Evolutionary conservation across 2,329 filamentous ascomycete genomes (phyloP).

Genomic region (Lachnellula suecica): DNA sequence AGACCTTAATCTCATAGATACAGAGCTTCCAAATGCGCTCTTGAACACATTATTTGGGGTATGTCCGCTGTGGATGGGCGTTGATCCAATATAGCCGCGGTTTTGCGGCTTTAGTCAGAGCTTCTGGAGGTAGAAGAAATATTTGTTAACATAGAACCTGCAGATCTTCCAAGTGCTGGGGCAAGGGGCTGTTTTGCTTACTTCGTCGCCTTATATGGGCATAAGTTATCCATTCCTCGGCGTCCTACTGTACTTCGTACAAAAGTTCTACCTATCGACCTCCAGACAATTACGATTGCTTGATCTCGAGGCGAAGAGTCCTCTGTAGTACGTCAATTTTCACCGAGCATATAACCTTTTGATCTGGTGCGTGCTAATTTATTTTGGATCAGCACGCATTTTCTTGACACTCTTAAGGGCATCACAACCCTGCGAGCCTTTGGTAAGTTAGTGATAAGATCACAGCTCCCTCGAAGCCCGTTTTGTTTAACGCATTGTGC

Average conservation of each 20-base stretch:
- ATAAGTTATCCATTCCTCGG: slow-evolving; percentile 11
- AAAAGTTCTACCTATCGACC: slow-evolving; percentile 45
- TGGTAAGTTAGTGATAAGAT: slow-evolving; percentile 37
- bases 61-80: not conserved
- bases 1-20: slow-evolving; percentile 28
- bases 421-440: slow-evolving; percentile 46
- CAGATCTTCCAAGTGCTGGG: not conserved
- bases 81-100: no score
- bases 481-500: no score
- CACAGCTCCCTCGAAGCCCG: no score
- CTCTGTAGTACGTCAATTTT: slow-evolving; percentile 35
- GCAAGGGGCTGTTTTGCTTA: slow-evolving; percentile 4
- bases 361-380: not conserved
- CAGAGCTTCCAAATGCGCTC: slow-evolving; percentile 20
- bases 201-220: slow-evolving; percentile 4
- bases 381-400: slow-evolving; percentile 32
- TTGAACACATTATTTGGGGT: slow-evolving; percentile 1
- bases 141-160: no score
- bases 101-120: no score
- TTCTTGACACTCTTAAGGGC: slow-evolving; percentile 44
- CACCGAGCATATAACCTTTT: not conserved
- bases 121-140: no score
- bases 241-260: slow-evolving; percentile 19
- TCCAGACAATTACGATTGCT: slow-evolving; percentile 46
- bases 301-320: slow-evolving; percentile 43